These are phyloP conservation scores for Hygrophoropsis aurantiaca DNA, from an alignment of 768 basidiomycete genomes.

Conservation along the genomic window DNA sequence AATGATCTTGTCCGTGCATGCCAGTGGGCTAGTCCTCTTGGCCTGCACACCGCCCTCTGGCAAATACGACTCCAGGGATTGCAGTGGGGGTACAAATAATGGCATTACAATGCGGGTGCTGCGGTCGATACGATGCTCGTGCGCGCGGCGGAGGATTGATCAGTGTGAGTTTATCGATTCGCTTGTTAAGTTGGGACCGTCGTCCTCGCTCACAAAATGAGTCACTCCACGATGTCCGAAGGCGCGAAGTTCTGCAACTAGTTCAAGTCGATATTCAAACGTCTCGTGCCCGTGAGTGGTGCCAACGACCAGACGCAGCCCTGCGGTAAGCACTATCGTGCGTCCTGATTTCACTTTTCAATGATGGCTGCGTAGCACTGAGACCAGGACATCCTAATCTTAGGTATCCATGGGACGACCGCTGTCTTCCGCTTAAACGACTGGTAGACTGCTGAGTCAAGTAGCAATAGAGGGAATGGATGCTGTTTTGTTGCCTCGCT, in stretches of 20 bases:
- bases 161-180: constrained; percentile 26
- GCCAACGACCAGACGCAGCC: constrained; percentile 51
- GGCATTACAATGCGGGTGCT: no score
- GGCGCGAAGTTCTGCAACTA: constrained; percentile 51
- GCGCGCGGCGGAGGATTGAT: no score
- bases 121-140: no score
- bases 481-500: no score
- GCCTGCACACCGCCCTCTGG: constrained; percentile 75
- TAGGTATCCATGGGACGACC: no score
- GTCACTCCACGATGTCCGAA: constrained; percentile 59
- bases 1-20: constrained; percentile 79
- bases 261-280: constrained; percentile 43
- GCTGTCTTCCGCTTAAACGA: no score
- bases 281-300: constrained; percentile 54
- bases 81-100: constrained; percentile 55
- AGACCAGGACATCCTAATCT: no score
- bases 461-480: no score
- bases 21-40: constrained; percentile 61
- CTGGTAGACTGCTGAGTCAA: no score
- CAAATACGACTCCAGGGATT: constrained; percentile 69
- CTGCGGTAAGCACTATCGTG: no score
- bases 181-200: constrained; percentile 55
- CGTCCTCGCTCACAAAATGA: constrained; percentile 58
- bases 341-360: no score
- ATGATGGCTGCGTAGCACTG: no score